phyloP scores from a whole-genome alignment of 768 basidiomycete genomes.

The Pilatotrama ljubarskyi region DNA sequence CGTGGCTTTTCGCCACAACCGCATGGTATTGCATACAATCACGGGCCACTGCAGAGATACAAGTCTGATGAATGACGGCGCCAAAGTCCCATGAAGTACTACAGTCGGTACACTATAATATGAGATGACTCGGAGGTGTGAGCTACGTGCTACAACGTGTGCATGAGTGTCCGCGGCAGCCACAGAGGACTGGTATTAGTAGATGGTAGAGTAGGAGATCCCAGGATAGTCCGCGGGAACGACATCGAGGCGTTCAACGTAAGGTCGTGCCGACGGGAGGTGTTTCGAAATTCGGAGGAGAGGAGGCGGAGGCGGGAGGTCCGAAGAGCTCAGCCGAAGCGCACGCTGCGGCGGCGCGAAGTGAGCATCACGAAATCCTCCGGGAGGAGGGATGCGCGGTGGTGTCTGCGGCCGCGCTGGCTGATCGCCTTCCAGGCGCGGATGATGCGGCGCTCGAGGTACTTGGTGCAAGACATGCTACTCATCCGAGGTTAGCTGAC shows the following conservation, averaged over 20 bases:
- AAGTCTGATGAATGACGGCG: too few species aligned
- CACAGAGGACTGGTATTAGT: too few species aligned
- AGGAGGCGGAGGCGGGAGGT: too few species aligned
- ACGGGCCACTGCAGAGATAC: too few species aligned
- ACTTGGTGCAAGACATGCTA: constrained; percentile 42
- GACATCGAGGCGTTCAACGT: neutral
- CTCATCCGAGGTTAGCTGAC: neutral
- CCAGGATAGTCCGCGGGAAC: neutral
- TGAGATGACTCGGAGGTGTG: too few species aligned
- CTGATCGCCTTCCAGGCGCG: constrained; percentile 65
- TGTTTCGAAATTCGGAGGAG: neutral
- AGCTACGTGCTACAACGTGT: too few species aligned
- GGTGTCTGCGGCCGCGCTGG: constrained; percentile 48
- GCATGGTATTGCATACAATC: too few species aligned
- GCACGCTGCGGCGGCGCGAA: constrained; percentile 52
- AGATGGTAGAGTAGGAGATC: too few species aligned
- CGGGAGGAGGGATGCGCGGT: constrained; percentile 54
- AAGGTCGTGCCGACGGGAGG: neutral
- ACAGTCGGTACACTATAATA: too few species aligned
- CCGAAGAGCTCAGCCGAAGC: constrained; percentile 33
- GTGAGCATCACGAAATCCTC: constrained; percentile 66
- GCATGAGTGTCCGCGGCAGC: too few species aligned
- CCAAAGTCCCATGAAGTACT: too few species aligned
- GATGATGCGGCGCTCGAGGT: constrained; percentile 58
- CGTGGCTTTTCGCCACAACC: too few species aligned